phyloP scores from a whole-genome alignment of 306 rosid species.

The Sindora glabra region DNA sequence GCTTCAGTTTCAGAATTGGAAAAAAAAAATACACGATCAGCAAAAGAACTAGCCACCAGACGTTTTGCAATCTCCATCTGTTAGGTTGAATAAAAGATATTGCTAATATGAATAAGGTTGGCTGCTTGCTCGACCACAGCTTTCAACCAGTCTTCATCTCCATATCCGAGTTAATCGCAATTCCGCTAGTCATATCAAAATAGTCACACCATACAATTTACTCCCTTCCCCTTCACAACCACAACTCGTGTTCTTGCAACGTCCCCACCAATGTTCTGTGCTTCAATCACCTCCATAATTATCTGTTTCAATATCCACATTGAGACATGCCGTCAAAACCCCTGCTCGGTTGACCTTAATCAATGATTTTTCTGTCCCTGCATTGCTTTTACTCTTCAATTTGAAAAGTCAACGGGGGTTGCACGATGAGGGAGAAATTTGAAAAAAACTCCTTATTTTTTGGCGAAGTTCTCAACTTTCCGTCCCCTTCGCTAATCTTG shows the following conservation, averaged over 20 bases:
- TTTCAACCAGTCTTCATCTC: conserved; percentile 68
- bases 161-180: conserved; percentile 91
- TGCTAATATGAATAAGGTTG: conserved; percentile 77
- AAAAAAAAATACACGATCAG: conserved; percentile 87
- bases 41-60: conserved; percentile 64
- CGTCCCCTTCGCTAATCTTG: too few relatives aligned
- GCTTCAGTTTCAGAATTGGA: conserved; percentile 93
- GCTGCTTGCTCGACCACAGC: conserved; percentile 69
- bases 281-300: conserved; percentile 48
- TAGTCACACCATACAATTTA: conserved; percentile 70
- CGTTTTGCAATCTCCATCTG: conserved; percentile 85
- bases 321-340: conserved; percentile 24
- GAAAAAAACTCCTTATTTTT: conserved; percentile 24
- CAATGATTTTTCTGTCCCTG: not conserved
- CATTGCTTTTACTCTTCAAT: not conserved
- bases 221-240: conserved; percentile 65
- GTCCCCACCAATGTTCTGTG: conserved; percentile 71
- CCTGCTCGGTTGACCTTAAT: not conserved
- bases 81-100: conserved; percentile 58
- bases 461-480: too few relatives aligned
- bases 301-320: conserved; percentile 22
- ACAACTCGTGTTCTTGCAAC: conserved; percentile 68
- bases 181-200: conserved; percentile 67
- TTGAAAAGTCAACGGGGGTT: conserved; percentile 3
- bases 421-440: conserved; percentile 13